Evolutionary conservation across 2,329 filamentous ascomycete genomes (phyloP).

Genomic region (Hawksworthiomyces lignivorus): DNA sequence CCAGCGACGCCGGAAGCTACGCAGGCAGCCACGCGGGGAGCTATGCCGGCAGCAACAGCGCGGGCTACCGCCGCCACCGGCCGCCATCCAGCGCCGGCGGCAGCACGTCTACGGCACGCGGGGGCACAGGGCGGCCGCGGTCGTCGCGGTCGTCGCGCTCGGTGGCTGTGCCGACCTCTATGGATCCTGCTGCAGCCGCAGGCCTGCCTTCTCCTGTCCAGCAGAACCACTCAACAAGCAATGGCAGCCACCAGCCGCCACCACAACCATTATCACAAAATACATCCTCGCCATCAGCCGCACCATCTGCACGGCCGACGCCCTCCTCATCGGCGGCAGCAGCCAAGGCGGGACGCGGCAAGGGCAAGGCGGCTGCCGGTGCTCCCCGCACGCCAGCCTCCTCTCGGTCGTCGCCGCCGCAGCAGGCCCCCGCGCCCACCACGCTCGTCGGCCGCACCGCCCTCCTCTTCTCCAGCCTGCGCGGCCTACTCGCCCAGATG

Average conservation of each 20-base stretch:
- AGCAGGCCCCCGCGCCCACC: background rate
- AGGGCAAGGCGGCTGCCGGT: slow-evolving; percentile 6
- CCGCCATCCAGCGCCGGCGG: slow-evolving; percentile 30
- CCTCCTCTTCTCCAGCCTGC: slow-evolving; percentile 45
- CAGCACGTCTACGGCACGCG: slow-evolving; percentile 23
- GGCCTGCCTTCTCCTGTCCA: too few relatives aligned
- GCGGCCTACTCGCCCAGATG: slow-evolving; percentile 43
- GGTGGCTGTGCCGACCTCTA: too few relatives aligned
- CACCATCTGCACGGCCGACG: background rate
- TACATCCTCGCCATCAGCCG: too few relatives aligned
- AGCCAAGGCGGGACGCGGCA: slow-evolving; percentile 1
- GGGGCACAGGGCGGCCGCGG: slow-evolving; percentile 22
- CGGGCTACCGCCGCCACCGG: slow-evolving; percentile 62
- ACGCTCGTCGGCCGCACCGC: slow-evolving; percentile 41
- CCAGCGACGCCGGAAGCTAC: too few relatives aligned
- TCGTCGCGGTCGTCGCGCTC: slow-evolving; percentile 19
- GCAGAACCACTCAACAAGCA: too few relatives aligned
- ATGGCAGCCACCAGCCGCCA: too few relatives aligned
- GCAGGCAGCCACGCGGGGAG: too few relatives aligned
- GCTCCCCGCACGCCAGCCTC: background rate
- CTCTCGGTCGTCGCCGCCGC: background rate
- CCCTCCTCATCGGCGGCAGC: background rate
- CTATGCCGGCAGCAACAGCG: too few relatives aligned
- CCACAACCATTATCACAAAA: background rate
- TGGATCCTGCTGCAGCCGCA: too few relatives aligned